Conservation (phyloP, 164 flowering plant genomes). For the Magnolia changhungtana region DNA sequence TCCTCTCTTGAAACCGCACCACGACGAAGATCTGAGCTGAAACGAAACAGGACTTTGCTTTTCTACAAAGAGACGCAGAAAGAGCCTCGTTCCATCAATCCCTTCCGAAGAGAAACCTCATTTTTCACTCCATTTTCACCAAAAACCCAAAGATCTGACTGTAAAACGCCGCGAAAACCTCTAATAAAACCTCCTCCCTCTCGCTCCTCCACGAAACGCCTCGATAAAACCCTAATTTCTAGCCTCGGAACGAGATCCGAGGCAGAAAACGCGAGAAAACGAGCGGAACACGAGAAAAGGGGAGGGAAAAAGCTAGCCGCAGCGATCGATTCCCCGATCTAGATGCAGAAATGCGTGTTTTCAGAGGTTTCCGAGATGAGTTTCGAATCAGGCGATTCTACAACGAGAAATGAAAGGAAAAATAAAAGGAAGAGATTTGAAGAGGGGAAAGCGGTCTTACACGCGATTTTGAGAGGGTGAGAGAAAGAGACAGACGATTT, state of each 20-base stretch:
- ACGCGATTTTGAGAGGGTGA: not conserved
- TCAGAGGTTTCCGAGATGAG: not conserved
- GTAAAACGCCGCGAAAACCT: not conserved
- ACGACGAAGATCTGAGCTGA: not conserved
- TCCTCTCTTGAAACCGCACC: not conserved
- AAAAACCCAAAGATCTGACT: slow-evolving; percentile 3
- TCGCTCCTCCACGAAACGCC: slow-evolving; percentile 1
- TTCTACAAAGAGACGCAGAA: not conserved
- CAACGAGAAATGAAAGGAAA: not conserved
- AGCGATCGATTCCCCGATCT: slow-evolving; percentile 6
- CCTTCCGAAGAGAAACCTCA: not conserved
- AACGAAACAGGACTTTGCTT: not conserved
- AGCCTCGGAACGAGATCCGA: not conserved
- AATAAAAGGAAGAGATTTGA: not conserved
- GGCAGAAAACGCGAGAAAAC: not conserved
- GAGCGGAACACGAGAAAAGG: not conserved
- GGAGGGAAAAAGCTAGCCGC: not conserved
- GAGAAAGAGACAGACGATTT: not conserved
- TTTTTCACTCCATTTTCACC: slow-evolving; percentile 3
- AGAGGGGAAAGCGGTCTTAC: not conserved
- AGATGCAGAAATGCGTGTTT: slow-evolving; percentile 4
- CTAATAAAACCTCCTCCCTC: not conserved
- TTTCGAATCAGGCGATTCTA: not conserved
- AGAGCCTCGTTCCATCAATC: not conserved
- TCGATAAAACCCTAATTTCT: slow-evolving; percentile 3